Conservation (phyloP, 306 rosid species). For the Lupinus albus region DNA sequence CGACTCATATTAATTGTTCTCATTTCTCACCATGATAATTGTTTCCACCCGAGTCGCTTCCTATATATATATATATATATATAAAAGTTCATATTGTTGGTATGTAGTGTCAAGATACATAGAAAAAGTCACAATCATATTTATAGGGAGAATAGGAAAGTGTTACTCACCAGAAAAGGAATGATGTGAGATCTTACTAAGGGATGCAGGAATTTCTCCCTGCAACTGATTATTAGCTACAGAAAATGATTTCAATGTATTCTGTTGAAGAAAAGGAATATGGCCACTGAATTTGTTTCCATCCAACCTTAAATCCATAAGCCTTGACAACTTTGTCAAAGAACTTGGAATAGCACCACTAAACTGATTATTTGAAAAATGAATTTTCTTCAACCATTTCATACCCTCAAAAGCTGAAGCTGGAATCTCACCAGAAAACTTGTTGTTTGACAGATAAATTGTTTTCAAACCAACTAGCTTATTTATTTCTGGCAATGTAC, state of each 20-base stretch:
- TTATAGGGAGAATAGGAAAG: not conserved
- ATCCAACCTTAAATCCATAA: constrained; percentile 62
- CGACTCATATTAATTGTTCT: too few species aligned
- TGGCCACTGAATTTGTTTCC: constrained; percentile 62
- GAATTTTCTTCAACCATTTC: constrained; percentile 67
- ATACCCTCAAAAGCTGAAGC: constrained; percentile 45
- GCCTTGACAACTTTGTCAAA: constrained; percentile 46
- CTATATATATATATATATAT: too few species aligned
- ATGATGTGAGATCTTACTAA: constrained; percentile 35
- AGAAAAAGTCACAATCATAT: not conserved
- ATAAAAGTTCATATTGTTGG: constrained; percentile 3
- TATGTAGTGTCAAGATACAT: constrained; percentile 5
- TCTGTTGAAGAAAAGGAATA: constrained; percentile 50
- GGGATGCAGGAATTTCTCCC: constrained; percentile 57
- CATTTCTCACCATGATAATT: too few species aligned
- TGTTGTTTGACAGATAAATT: constrained; percentile 59
- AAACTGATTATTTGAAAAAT: constrained; percentile 62
- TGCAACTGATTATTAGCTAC: constrained; percentile 64
- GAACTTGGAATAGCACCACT: constrained; percentile 66
- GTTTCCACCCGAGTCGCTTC: too few species aligned
- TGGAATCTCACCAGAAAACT: constrained; percentile 67
- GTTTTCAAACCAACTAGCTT: constrained; percentile 54
- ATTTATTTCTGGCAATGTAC: constrained; percentile 54
- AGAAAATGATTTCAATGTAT: constrained; percentile 40
- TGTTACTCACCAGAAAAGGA: constrained; percentile 59